phyloP scores from a whole-genome alignment of 2,329 filamentous ascomycete species.

The Alternaria arborescens region DNA sequence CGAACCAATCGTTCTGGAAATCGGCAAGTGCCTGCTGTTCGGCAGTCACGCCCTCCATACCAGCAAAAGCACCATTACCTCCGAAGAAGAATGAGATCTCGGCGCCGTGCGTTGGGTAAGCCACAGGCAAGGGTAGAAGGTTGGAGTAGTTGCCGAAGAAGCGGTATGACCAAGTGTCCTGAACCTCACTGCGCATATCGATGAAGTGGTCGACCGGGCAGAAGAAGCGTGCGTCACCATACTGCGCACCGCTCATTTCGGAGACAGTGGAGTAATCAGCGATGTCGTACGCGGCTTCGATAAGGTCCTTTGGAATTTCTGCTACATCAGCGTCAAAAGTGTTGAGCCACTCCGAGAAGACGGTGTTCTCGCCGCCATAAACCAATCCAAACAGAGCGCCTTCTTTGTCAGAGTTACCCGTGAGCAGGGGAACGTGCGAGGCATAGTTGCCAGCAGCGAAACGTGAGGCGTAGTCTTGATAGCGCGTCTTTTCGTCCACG shows the following conservation, averaged over 20 bases:
- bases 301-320: conserved; percentile 47
- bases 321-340: conserved; percentile 55
- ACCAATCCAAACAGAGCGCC: conserved; percentile 37
- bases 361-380: conserved; percentile 37
- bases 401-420: conserved; percentile 39
- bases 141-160: conserved; percentile 56
- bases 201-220: conserved; percentile 50
- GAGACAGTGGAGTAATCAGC: conserved; percentile 51
- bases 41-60: conserved; percentile 46
- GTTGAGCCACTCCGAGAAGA: conserved; percentile 56
- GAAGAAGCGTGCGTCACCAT: conserved; percentile 58
- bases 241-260: conserved; percentile 54
- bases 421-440: conserved; percentile 36
- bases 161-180: conserved; percentile 56
- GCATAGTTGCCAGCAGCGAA: conserved; percentile 38
- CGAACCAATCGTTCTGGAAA: conserved; percentile 55
- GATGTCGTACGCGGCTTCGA: conserved; percentile 48
- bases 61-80: conserved; percentile 55
- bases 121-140: conserved; percentile 33
- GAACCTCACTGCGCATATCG: conserved; percentile 50
- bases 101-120: conserved; percentile 51
- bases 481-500: conserved; percentile 35
- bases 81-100: conserved; percentile 59
- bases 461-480: conserved; percentile 30
- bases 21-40: conserved; percentile 55